Percentiles rank a stretch among this genome's conserved stretches.
phyloP scores from a whole-genome alignment of 805 yeast species.

The Priceomyces castillae region DNA sequence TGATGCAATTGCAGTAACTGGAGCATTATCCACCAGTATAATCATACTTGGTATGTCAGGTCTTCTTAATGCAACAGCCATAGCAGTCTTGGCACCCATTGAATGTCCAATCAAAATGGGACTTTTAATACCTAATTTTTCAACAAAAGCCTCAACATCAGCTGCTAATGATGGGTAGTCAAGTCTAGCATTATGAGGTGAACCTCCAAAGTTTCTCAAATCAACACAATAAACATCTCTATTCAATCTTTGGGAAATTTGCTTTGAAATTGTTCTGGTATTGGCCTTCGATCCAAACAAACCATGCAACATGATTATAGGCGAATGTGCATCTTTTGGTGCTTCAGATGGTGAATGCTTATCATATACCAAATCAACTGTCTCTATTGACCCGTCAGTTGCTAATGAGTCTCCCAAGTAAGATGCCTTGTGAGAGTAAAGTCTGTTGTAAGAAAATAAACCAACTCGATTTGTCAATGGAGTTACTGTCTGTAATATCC shows the following conservation, averaged over 20 bases:
- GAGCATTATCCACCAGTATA: constrained; percentile 87
- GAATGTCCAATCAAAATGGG: constrained; percentile 78
- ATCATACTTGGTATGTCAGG: constrained; percentile 61
- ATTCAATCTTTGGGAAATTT: constrained; percentile 43
- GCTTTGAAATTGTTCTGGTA: constrained; percentile 74
- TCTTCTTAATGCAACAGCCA: constrained; percentile 74
- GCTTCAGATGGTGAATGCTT: constrained; percentile 33
- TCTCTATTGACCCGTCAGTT: constrained; percentile 34
- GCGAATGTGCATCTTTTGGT: constrained; percentile 36
- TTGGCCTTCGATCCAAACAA: constrained; percentile 82
- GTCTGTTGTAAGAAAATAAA: too few relatives aligned
- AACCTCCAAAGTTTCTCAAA: constrained; percentile 88
- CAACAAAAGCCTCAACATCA: constrained; percentile 76
- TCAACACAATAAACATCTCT: constrained; percentile 71
- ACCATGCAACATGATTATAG: constrained; percentile 83
- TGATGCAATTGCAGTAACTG: constrained; percentile 57
- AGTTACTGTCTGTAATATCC: too few relatives aligned
- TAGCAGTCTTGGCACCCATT: constrained; percentile 93
- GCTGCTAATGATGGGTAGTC: constrained; percentile 81
- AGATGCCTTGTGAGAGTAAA: constrained; percentile 7
- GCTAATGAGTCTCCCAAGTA: constrained; percentile 34
- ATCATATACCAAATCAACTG: constrained; percentile 58
- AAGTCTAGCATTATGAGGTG: constrained; percentile 71
- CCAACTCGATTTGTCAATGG: too few relatives aligned
- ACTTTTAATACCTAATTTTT: constrained; percentile 38